These are phyloP conservation scores for Orbilia oligospora DNA, from an alignment of 2,329 filamentous ascomycete genomes.

Conservation along the genomic window DNA sequence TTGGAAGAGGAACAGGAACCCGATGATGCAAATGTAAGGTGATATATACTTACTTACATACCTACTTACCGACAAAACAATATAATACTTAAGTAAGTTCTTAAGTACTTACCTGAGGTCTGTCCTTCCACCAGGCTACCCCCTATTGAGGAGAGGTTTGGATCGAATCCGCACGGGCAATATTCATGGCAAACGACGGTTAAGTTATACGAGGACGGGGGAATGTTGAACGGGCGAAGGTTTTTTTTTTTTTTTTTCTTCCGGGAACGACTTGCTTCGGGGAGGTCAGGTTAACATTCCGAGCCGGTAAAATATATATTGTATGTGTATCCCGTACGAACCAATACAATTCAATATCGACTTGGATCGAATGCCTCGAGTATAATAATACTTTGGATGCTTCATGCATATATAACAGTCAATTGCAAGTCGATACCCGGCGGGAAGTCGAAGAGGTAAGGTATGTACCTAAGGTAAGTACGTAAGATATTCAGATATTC, in stretches of 20 bases:
- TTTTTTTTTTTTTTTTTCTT: slow-evolving; percentile 36
- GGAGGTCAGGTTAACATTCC: slow-evolving; percentile 54
- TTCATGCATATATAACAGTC: no score
- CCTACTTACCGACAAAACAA: background rate
- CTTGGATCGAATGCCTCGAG: no score
- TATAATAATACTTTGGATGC: no score
- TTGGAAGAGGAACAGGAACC: slow-evolving; percentile 8
- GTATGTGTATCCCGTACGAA: background rate
- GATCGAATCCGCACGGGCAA: slow-evolving; percentile 13
- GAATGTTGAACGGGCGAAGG: slow-evolving; percentile 9
- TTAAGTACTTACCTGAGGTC: background rate
- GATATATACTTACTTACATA: background rate
- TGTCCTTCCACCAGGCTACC: no score
- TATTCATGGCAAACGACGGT: slow-evolving; percentile 9
- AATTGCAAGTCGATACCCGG: no score
- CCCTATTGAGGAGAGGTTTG: background rate
- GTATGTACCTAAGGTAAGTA: no score
- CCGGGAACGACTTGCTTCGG: slow-evolving; percentile 39
- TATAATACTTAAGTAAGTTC: background rate
- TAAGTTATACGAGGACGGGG: slow-evolving; percentile 19
- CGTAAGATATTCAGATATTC: no score
- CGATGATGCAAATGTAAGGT: slow-evolving; percentile 32
- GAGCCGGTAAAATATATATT: slow-evolving; percentile 44
- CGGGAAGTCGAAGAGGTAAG: no score
- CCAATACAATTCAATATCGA: no score